Evolutionary conservation across 2,329 filamentous ascomycete species (phyloP).

Genomic region (Diaporthe velutina): DNA sequence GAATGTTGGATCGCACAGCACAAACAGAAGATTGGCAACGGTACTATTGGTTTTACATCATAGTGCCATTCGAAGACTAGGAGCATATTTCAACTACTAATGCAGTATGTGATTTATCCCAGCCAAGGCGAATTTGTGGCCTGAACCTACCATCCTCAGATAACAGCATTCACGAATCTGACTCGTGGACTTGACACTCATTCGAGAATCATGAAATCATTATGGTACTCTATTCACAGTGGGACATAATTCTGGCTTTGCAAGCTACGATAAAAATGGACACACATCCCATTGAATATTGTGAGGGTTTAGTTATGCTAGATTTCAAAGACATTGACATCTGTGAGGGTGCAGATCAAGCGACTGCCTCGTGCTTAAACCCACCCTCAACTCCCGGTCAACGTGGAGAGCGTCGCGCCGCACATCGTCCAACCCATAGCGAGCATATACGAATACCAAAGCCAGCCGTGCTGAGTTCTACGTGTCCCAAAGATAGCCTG

Average conservation of each 20-base stretch:
- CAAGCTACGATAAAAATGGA: neutral
- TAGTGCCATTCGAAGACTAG: neutral
- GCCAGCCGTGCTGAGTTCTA: neutral
- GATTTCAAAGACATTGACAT: neutral
- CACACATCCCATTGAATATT: too few species aligned
- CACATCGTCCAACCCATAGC: neutral
- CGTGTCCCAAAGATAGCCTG: neutral
- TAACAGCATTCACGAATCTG: neutral
- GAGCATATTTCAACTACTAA: neutral
- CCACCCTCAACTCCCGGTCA: too few species aligned
- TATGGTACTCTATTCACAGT: neutral
- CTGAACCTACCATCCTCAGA: neutral
- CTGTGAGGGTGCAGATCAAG: neutral
- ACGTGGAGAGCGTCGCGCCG: neutral
- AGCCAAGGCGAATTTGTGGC: too few species aligned
- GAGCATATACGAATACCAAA: neutral
- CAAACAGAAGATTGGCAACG: too few species aligned
- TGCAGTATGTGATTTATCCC: too few species aligned
- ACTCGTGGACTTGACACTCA: neutral
- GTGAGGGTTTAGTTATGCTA: neutral
- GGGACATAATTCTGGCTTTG: neutral
- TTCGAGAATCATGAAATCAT: neutral
- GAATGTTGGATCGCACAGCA: too few species aligned
- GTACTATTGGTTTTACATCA: neutral
- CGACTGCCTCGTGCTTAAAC: too few species aligned